Base-by-base conservation (phyloP, 306 rosid genomes). In the Inga leiocalycina region DNA sequence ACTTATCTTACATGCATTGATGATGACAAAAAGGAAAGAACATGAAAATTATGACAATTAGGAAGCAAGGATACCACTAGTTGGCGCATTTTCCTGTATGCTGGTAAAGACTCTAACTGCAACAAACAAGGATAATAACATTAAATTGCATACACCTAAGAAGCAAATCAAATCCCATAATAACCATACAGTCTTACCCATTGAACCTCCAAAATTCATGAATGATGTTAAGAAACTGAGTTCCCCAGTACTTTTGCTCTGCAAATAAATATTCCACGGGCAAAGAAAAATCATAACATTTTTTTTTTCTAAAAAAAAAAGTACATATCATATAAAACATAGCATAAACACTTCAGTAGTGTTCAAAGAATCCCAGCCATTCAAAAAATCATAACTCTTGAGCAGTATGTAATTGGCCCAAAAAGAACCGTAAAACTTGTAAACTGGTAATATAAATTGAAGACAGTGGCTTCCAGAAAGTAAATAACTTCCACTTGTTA, bases 211-310 rank as follows among this genome's bases (percentile, higher is more conserved):
- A 87, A 88, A 91, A 84, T 94, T 96, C 98, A 94, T 96, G 24
- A 91, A 86, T 85, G 87, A 86, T n/a, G 99, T 97, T 85, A 97
- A 74, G 91, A 94, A 94, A 94, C 99, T 97, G 82, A 97, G 99
- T 88, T 97, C 93, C 82, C 98, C 99, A 3, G 99, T 94, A 81
- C 97, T 94, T 86, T 91, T 97, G 81, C 86, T 97, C 99, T 94
- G 97, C 80, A 54, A 80, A 86, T 72, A 77, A 83, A 79, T 35
- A 17, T 74, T 74, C 20, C 19, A 52, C 32, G 30, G 30, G 35
- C 46, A 77, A 71, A 56, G 65, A 64, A 71, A 61, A 19, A 7
- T 45, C 45, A 19, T 66, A 34, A 67, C 20, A 15, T 16, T 15
- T 4, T 51, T 51, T 51, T 51, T 51, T 51, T 51, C 6, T 1